These are phyloP conservation scores for Entomortierella parvispora DNA, from an alignment of 192 early-diverging fungal species.

Conservation along the genomic window DNA sequence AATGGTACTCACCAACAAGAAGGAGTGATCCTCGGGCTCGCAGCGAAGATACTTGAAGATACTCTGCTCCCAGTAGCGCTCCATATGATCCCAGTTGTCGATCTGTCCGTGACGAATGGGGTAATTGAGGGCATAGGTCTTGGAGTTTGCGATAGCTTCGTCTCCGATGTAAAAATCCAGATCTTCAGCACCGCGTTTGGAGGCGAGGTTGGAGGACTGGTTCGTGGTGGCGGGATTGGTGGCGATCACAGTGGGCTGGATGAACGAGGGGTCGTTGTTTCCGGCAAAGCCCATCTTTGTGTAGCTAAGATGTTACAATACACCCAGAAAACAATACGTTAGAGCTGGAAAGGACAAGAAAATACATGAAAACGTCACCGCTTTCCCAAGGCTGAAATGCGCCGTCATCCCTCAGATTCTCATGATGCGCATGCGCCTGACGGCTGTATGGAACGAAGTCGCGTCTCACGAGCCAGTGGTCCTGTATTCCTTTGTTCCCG, in stretches of 20 bases:
- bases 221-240: slow-evolving; percentile 62
- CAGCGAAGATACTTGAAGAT: slow-evolving; percentile 98
- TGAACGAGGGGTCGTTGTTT: slow-evolving; percentile 96
- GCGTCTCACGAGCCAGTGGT: too few relatives aligned
- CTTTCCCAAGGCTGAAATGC: neutral
- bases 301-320: slow-evolving; percentile 64
- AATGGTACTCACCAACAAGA: slow-evolving; percentile 77
- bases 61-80: slow-evolving; percentile 98
- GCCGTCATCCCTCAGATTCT: neutral
- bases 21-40: slow-evolving; percentile 98
- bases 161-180: slow-evolving; percentile 98
- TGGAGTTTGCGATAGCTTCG: slow-evolving; percentile 90
- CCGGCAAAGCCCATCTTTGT: slow-evolving; percentile 99
- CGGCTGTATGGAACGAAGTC: too few relatives aligned
- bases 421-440: too few relatives aligned
- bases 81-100: slow-evolving; percentile 99
- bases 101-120: slow-evolving; percentile 98
- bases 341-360: slow-evolving; percentile 17
- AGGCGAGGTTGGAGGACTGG: slow-evolving; percentile 79
- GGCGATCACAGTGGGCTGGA: slow-evolving; percentile 95
- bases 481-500: too few relatives aligned
- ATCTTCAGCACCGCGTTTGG: slow-evolving; percentile 97
- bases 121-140: slow-evolving; percentile 89
- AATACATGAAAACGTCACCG: neutral
- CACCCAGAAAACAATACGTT: neutral